phyloP scores from a whole-genome alignment of 345 rosid genomes.

The Pistacia vera region DNA sequence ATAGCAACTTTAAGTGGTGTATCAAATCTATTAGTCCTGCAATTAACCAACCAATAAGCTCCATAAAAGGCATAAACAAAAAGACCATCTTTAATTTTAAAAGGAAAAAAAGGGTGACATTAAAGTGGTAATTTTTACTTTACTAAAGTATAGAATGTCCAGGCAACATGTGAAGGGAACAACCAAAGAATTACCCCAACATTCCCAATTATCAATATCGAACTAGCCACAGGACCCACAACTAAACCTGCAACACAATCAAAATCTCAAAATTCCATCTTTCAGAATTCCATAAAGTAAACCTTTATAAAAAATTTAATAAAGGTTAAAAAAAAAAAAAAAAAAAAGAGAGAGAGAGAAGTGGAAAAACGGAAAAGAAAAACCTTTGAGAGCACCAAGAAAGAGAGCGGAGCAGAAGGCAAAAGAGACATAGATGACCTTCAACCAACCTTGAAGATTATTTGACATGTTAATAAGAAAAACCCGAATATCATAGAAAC shows the following conservation, averaged over 20 bases:
- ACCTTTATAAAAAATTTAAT: neutral
- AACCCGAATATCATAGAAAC: neutral
- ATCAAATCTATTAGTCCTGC: conserved; percentile 64
- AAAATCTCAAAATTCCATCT: conserved; percentile 7
- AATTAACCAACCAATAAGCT: conserved; percentile 9
- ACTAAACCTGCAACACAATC: conserved; percentile 50
- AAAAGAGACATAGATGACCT: conserved; percentile 51
- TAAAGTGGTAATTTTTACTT: conserved; percentile 38
- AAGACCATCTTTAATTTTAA: neutral
- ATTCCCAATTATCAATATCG: conserved; percentile 65
- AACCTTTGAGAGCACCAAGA: conserved; percentile 84
- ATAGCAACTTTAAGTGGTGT: conserved; percentile 66
- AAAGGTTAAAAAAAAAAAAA: neutral
- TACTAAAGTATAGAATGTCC: conserved; percentile 62
- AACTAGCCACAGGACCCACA: conserved; percentile 80
- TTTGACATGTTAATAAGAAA: conserved; percentile 28
- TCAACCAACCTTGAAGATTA: conserved; percentile 40
- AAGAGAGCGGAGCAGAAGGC: conserved; percentile 71
- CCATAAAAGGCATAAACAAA: neutral
- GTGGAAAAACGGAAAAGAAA: neutral
- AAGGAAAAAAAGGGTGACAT: neutral
- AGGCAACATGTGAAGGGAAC: conserved; percentile 71
- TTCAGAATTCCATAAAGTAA: conserved; percentile 3
- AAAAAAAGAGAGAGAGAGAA: neutral
- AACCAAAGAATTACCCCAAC: conserved; percentile 69